Percentiles rank a stretch among this genome's conserved stretches.
These are phyloP conservation scores for Penicillium polonicum DNA, from an alignment of 2,329 filamentous ascomycete genomes.

Conservation along the genomic window DNA sequence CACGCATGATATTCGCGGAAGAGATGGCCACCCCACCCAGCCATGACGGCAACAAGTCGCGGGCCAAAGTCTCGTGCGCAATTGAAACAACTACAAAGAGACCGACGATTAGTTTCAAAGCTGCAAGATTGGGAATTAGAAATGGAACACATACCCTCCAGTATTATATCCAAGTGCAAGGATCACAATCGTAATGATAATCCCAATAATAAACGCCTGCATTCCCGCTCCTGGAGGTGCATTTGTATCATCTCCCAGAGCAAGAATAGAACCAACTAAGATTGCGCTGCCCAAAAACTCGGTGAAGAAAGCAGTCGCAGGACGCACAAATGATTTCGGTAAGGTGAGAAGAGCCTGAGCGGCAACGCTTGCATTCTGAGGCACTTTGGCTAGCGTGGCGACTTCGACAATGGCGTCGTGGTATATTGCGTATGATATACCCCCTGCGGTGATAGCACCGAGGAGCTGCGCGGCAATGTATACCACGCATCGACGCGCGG, in stretches of 20 bases:
- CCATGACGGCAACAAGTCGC: slow-evolving; percentile 32
- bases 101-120: neutral
- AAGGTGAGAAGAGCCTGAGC: slow-evolving; percentile 29
- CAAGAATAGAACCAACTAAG: slow-evolving; percentile 34
- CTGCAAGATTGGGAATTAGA: neutral
- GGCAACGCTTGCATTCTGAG: slow-evolving; percentile 19
- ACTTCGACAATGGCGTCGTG: slow-evolving; percentile 34
- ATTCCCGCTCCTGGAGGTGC: slow-evolving; percentile 46
- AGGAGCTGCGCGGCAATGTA: slow-evolving; percentile 39
- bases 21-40: slow-evolving; percentile 31
- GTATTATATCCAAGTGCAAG: slow-evolving; percentile 37
- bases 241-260: slow-evolving; percentile 45
- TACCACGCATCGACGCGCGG: slow-evolving; percentile 23
- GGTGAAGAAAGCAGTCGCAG: slow-evolving; percentile 37
- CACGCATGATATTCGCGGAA: slow-evolving; percentile 31
- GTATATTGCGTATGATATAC: slow-evolving; percentile 39
- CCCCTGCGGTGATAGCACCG: slow-evolving; percentile 35
- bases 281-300: slow-evolving; percentile 39
- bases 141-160: slow-evolving; percentile 25
- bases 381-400: slow-evolving; percentile 13
- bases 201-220: slow-evolving; percentile 33
- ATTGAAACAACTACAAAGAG: slow-evolving; percentile 31
- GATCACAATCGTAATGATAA: slow-evolving; percentile 17
- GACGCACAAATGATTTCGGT: slow-evolving; percentile 28
- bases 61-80: slow-evolving; percentile 39